Evolutionary conservation across 345 rosid genomes (phyloP), one percentile per base, ranked within the genome.

Genomic region (Iberis pinnata): DNA sequence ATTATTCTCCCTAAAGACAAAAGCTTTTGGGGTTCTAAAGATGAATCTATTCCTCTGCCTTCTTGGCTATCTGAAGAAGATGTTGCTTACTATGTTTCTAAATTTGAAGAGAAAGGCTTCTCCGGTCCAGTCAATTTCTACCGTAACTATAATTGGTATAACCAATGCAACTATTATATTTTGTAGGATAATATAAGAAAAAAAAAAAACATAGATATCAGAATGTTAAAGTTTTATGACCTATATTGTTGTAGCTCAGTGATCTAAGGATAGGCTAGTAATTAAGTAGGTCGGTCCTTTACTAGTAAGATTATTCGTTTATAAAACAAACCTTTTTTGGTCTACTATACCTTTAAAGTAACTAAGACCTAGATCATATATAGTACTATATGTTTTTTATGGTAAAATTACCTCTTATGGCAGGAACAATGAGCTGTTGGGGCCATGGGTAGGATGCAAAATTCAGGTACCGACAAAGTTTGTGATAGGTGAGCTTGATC

Each of bases 61-160:
- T 37, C 60, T 26, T 69, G 73, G 73, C 37, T 69, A 36, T 12
- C 56, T 0, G 64, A 69, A 24, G 60, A 69, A 43, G 73, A 69
- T 11, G 43, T 69, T 37, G 36, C 57, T 37, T 69, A 62, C 36
- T 69, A 49, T 36, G 59, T 62, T 3, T 42, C 3, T 35, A 69
- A 69, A 43, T 69, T 69, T 49, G 45, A 69, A 43, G 41, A 62
- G 55, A 69, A 19, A 55, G 64, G 64, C 2, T 56, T 49, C 60
- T 42, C 64, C 18, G 73, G 73, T 41, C 49, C 18, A 27, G 49
- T 69, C 18, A 69, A 69, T 43, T 62, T 11, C 63, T 69, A 62
- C 64, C 68, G 73, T 9, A 69, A 62, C 11, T 48, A 43, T 11
- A 42, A 69, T 49, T n/a, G 25, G 25, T 22, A 22, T 22, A 6